Evolutionary conservation across 345 rosid genomes (phyloP), one percentile per base, ranked within the genome.

Genomic region (Populus davidiana): DNA sequence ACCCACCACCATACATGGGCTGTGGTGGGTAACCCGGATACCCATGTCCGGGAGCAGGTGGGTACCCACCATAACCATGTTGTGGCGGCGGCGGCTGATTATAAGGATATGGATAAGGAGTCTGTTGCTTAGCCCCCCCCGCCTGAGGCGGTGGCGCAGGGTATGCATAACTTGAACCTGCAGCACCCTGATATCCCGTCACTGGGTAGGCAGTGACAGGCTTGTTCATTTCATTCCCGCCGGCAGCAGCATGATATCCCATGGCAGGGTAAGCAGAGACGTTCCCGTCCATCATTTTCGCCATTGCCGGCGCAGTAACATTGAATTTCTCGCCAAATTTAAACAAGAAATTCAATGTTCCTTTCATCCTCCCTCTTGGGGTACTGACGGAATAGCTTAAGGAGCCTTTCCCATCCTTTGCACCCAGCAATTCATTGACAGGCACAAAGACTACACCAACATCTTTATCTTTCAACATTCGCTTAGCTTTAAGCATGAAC

Each of bases 371-470:
- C 1, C 93, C 91, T 7, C 71, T 44, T 0, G 88, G 75, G 4
- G 77, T 72, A 20, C 81, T 76, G 39, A 86, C 86, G 27, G 69
- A 36, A 66, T 84, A 87, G 20, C 78, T 79, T 17, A 78, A 56
- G n/a, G 44, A 2, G 17, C 31, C 52, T 59, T 66, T 47, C 2
- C 66, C 81, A 14, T 33, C 47, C 23, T 9, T 70, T 0, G 38
- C 62, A 36, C 73, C 77, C 67, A 90, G 83, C 35, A 93, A 85
- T 56, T 90, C 93, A 76, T 89, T 88, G 70, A 88, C 21, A 25
- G 92, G 91, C 11, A 93, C 83, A 14, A 73, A 74, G 17, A 87
- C 88, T 52, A 86, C 83, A 0, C 96, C 93, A 67, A 91, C 79
- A 6, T 80, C 81, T 62, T 78, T 80, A 69, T 88, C 91, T 31